Base-by-base conservation (phyloP, 2,329 filamentous ascomycete species). In the Clonostachys sp. region DNA sequence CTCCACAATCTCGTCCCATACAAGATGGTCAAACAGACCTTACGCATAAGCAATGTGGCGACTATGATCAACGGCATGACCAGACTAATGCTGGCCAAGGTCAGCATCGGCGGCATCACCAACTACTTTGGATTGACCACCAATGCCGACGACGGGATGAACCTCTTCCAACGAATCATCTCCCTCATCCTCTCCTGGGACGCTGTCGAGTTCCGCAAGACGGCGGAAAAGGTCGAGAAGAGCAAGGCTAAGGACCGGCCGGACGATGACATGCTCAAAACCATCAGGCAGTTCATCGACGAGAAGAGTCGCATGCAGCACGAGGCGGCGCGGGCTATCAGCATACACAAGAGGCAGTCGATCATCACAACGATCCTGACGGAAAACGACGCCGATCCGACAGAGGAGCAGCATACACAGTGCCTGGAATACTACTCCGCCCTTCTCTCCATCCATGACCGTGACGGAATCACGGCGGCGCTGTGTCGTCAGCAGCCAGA, bases 51-150 rank as follows among this genome's bases (percentile, higher is more conserved):
- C 6, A 94, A 92, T 60, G 87, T 87, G 0, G 87, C 87, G 2
- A 87, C 83, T 17, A 91, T 94, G 88, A 84, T 92, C 48, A 87
- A 78, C 57, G 87, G 77, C 49, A 84, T 92, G 76, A 77, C 88
- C 61, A 78, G 75, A 46, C 68, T 92, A 14, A 73, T 91, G 14
- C 73, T 94, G 13, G 83, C 87, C n/a, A 94, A 94, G 66, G 70
- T 91, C 48, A 87, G 86, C 53, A 73, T 92, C 5, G 83, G 81
- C 2, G 82, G 82, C 8, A 67, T 92, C 45, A 89, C 88, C 5
- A 91, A 91, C 61, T 92, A 86, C 85, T 77, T 91, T 12, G 87
- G 89, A 0, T 62, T 89, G 38, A 91, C 85, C 1, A 78, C 80
- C 42, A 81, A 81, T 42, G 79, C 84, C 1, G 82, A 89, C 51